phyloP scores from a whole-genome alignment of 2,329 filamentous ascomycete genomes.

The Clarireedia paspali region DNA sequence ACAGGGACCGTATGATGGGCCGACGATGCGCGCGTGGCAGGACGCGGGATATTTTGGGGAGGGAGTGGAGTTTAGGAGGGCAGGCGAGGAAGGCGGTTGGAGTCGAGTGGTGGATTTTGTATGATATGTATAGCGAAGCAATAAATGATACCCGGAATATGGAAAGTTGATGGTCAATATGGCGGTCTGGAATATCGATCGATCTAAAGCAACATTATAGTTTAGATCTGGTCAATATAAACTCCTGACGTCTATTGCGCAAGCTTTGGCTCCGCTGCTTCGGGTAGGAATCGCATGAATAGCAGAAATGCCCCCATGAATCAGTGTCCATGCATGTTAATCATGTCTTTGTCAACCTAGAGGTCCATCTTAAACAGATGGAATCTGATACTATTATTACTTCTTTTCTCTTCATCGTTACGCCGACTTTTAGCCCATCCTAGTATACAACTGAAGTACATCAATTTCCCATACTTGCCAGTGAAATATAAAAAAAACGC shows the following conservation, averaged over 20 bases:
- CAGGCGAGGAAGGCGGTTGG: constrained; percentile 41
- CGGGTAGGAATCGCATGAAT: too few species aligned
- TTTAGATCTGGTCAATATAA: too few species aligned
- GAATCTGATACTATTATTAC: background rate
- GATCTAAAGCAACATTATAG: too few species aligned
- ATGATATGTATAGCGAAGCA: constrained; percentile 14
- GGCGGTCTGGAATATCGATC: too few species aligned
- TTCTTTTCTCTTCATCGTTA: background rate
- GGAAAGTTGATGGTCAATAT: background rate
- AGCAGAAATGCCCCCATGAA: background rate
- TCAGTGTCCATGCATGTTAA: background rate
- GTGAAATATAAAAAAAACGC: constrained; percentile 3
- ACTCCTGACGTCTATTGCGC: background rate
- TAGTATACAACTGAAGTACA: constrained; percentile 10
- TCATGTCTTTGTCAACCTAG: background rate
- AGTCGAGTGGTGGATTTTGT: constrained; percentile 29
- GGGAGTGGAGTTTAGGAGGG: constrained; percentile 69
- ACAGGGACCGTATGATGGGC: constrained; percentile 81
- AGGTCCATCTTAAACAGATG: background rate
- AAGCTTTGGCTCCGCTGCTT: too few species aligned
- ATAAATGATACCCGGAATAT: background rate
- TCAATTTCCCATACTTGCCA: background rate
- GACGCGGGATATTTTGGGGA: constrained; percentile 89
- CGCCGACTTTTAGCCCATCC: constrained; percentile 5
- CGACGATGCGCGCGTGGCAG: constrained; percentile 86